Conservation (phyloP, 75 land plant species). For the Pinus tabuliformis region DNA sequence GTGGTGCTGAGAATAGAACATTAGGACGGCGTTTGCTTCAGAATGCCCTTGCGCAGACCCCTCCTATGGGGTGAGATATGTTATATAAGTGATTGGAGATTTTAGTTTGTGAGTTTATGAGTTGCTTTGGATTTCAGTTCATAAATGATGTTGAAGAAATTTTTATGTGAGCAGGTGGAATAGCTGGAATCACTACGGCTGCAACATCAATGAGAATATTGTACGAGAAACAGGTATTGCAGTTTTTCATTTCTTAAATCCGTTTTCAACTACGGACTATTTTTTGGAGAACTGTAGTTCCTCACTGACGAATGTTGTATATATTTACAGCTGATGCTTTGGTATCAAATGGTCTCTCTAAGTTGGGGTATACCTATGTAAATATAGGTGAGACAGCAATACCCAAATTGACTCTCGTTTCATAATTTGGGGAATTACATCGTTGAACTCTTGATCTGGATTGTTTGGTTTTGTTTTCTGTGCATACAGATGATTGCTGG, state of each 20-base stretch:
- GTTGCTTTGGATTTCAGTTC: neutral
- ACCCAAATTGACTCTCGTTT: neutral
- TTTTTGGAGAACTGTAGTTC: neutral
- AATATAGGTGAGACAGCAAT: conserved; percentile 54
- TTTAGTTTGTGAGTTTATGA: neutral
- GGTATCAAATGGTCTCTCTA: conserved; percentile 77
- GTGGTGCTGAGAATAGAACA: too few relatives aligned
- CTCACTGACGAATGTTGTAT: neutral
- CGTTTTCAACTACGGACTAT: neutral
- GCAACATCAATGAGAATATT: conserved; percentile 57
- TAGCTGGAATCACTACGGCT: conserved; percentile 84
- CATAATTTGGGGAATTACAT: neutral
- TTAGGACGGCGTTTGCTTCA: neutral
- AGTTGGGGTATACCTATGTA: conserved; percentile 64
- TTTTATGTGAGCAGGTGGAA: conserved; percentile 67
- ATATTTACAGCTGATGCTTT: conserved; percentile 72
- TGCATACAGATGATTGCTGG: conserved; percentile 59
- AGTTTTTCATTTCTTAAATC: neutral
- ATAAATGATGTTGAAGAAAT: too few relatives aligned
- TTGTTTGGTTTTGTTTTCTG: neutral
- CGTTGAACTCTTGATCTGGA: neutral
- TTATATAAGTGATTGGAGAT: neutral
- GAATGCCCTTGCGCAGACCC: conserved; percentile 64
- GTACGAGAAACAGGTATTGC: conserved; percentile 65
- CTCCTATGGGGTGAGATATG: conserved; percentile 70